Evolutionary conservation across 2,329 filamentous ascomycete genomes (phyloP).

Genomic region (Colletotrichum eremochloae): DNA sequence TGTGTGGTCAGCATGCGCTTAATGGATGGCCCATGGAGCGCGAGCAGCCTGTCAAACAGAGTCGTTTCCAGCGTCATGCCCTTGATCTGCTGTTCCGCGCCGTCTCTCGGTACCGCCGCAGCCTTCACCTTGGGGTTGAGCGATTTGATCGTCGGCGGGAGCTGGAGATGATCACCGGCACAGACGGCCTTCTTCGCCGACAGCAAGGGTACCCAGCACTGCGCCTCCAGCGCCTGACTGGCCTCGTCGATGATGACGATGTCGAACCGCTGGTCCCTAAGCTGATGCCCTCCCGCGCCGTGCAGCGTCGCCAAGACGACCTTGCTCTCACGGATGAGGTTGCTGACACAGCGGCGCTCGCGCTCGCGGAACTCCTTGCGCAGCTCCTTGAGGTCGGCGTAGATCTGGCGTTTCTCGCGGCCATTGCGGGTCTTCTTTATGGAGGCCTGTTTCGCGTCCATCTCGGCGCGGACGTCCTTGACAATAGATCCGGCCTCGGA

Average conservation of each 20-base stretch:
- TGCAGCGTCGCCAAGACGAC: constrained; percentile 95
- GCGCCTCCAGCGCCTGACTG: constrained; percentile 93
- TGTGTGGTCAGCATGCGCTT: constrained; percentile 97
- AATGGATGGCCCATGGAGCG: constrained; percentile 83
- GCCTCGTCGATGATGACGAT: constrained; percentile 97
- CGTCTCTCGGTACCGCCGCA: constrained; percentile 45
- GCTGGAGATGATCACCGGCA: constrained; percentile 93
- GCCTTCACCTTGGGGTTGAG: constrained; percentile 65
- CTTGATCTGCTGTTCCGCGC: constrained; percentile 57
- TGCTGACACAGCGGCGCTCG: constrained; percentile 84
- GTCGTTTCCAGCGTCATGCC: constrained; percentile 84
- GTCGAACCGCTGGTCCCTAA: constrained; percentile 86
- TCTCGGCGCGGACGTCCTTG: constrained; percentile 89
- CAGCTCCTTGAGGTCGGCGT: constrained; percentile 85
- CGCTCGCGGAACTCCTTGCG: constrained; percentile 90
- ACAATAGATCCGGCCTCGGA: constrained; percentile 93
- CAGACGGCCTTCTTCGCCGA: constrained; percentile 87
- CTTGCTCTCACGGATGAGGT: constrained; percentile 81
- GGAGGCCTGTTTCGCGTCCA: constrained; percentile 90
- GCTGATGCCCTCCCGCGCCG: constrained; percentile 87
- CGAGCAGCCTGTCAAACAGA: constrained; percentile 89
- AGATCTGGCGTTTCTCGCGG: constrained; percentile 83
- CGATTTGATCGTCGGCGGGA: constrained; percentile 95
- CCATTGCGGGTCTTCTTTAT: constrained; percentile 89
- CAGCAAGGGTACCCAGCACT: constrained; percentile 94